Conservation (phyloP, 192 early-diverging fungal species). For the Backusella luteola region DNA sequence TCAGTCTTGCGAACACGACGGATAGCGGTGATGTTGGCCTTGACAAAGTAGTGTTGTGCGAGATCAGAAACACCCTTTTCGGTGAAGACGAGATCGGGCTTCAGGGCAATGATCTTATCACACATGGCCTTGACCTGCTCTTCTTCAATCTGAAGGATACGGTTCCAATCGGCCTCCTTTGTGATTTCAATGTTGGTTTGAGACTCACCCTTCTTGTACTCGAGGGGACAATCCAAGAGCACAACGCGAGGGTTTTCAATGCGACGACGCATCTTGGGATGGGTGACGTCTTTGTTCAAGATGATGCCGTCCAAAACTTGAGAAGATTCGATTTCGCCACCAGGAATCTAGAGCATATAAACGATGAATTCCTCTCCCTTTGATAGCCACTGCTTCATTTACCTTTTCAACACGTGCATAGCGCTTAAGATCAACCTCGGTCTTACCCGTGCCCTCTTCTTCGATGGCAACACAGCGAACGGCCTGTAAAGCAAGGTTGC, state of each 20-base stretch:
- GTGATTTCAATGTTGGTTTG: conserved; percentile 98
- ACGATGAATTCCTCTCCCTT: not conserved
- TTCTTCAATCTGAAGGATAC: conserved; percentile 98
- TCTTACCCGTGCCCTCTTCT: conserved; percentile 60
- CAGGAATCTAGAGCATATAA: conserved; percentile 68
- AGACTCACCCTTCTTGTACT: conserved; percentile 99
- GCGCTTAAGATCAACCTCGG: conserved; percentile 97
- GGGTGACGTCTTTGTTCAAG: conserved; percentile 99
- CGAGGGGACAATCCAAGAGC: conserved; percentile 96
- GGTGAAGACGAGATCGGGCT: conserved; percentile 97
- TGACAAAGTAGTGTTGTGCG: conserved; percentile 98
- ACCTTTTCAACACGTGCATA: conserved; percentile 98
- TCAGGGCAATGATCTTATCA: conserved; percentile 92
- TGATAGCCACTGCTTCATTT: not conserved
- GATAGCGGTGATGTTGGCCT: conserved; percentile 96
- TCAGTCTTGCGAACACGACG: conserved; percentile 98
- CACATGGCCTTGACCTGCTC: conserved; percentile 98
- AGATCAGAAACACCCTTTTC: conserved; percentile 99
- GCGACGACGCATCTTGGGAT: conserved; percentile 93
- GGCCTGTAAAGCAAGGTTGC: conserved; percentile 90
- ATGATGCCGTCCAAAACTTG: conserved; percentile 96
- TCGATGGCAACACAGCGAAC: conserved; percentile 85
- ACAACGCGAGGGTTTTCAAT: conserved; percentile 97
- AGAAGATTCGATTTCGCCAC: conserved; percentile 96
- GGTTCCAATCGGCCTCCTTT: conserved; percentile 95